phyloP scores from a whole-genome alignment of 2,329 filamentous ascomycete genomes.

The Curvularia hawaiiensis region DNA sequence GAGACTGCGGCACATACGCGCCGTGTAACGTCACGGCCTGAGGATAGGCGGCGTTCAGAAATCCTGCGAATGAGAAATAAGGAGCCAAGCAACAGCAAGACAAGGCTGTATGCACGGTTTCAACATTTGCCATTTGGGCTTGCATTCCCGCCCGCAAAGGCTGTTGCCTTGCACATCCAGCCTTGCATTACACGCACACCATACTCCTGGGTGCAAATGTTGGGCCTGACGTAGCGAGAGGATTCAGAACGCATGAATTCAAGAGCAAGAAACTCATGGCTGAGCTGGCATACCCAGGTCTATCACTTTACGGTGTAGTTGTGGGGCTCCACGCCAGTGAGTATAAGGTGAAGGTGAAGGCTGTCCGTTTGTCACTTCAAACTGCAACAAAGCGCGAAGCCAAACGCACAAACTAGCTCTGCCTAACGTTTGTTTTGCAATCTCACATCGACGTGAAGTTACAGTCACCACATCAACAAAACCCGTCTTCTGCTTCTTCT shows the following conservation, averaged over 20 bases:
- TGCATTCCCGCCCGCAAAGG: background rate
- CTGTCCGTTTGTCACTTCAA: constrained; percentile 6
- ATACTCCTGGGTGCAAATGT: background rate
- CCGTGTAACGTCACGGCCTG: background rate
- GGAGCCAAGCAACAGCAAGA: background rate
- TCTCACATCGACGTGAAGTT: background rate
- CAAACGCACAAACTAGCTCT: background rate
- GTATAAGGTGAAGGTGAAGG: constrained; percentile 7
- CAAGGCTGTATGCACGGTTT: background rate
- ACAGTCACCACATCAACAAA: background rate
- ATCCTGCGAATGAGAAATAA: background rate
- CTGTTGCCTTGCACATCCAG: constrained; percentile 9
- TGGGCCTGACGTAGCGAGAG: background rate
- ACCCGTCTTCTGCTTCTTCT: too few species aligned
- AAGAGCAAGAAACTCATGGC: background rate
- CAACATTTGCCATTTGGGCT: background rate
- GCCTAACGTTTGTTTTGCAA: background rate
- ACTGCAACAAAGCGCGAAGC: background rate
- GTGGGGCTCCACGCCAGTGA: background rate
- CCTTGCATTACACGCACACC: constrained; percentile 3
- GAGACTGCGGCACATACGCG: background rate
- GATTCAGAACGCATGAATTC: constrained; percentile 5
- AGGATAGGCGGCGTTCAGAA: background rate
- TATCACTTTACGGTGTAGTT: constrained; percentile 3
- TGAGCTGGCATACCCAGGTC: constrained; percentile 1